A percentile compares a stretch with the other conserved stretches of the same genome.
Evolutionary conservation across 2,329 filamentous ascomycete genomes (phyloP).

Genomic region (Aphanoascus verrucosus): DNA sequence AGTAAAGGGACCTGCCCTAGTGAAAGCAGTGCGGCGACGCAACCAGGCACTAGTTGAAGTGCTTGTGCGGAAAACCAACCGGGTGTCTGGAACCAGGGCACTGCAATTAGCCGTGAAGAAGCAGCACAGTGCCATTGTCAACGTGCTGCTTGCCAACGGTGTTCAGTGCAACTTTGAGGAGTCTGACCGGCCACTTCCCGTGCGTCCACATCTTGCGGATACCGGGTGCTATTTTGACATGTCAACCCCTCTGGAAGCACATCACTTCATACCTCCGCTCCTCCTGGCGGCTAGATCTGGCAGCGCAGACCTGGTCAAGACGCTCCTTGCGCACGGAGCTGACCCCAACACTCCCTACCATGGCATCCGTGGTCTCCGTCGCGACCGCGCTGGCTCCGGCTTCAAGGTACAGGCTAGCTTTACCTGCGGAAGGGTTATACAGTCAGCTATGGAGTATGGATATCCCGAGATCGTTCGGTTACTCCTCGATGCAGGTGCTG

Average conservation of each 20-base stretch:
- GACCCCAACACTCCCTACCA: slow-evolving; percentile 17
- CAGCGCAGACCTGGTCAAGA: slow-evolving; percentile 13
- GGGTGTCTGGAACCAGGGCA: slow-evolving; percentile 14
- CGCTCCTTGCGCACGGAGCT: slow-evolving; percentile 16
- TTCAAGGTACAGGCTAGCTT: slow-evolving; percentile 12
- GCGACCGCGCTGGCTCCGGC: slow-evolving; percentile 7
- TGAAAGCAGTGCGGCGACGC: slow-evolving; percentile 16
- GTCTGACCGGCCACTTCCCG: slow-evolving; percentile 16
- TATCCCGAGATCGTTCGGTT: slow-evolving; percentile 10
- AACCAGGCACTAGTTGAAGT: slow-evolving; percentile 15
- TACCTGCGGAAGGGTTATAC: slow-evolving; percentile 16
- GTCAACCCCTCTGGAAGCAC: slow-evolving; percentile 7
- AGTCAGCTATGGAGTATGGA: slow-evolving; percentile 16
- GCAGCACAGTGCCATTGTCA: slow-evolving; percentile 16
- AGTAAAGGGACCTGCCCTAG: slow-evolving; percentile 11
- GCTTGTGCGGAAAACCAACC: slow-evolving; percentile 15
- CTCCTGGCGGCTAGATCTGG: slow-evolving; percentile 14
- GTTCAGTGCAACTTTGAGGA: slow-evolving; percentile 19
- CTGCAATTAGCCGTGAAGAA: slow-evolving; percentile 15
- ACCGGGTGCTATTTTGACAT: background rate
- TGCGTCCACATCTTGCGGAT: slow-evolving; percentile 1
- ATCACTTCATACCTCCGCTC: slow-evolving; percentile 13
- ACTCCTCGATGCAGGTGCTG: slow-evolving; percentile 8
- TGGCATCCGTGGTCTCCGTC: slow-evolving; percentile 10
- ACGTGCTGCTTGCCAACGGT: slow-evolving; percentile 15